Percentiles rank a stretch among this genome's conserved stretches.
These are phyloP conservation scores for Celoporthe dispersa DNA, from an alignment of 2,329 filamentous ascomycete genomes.

Conservation along the genomic window DNA sequence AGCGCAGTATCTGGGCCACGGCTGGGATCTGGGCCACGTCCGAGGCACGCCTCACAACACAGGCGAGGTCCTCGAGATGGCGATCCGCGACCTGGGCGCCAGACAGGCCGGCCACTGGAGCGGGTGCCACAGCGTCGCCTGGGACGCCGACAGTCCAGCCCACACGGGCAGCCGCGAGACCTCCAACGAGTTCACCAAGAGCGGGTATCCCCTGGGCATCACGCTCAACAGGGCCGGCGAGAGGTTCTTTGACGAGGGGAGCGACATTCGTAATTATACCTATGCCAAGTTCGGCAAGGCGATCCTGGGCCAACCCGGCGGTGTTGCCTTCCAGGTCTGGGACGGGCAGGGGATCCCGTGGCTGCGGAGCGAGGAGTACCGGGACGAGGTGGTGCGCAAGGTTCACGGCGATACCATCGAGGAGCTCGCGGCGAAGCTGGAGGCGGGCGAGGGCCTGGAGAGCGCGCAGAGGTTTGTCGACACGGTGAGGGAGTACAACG, in stretches of 20 bases:
- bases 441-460: conserved; percentile 49
- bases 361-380: conserved; percentile 66
- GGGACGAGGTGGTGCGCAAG: conserved; percentile 58
- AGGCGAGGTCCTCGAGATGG: conserved; percentile 60
- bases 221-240: conserved; percentile 64
- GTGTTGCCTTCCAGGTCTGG: conserved; percentile 68
- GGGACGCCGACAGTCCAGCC: conserved; percentile 65
- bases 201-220: conserved; percentile 68
- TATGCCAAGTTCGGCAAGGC: conserved; percentile 68
- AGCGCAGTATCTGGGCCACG: conserved; percentile 56
- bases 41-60: conserved; percentile 69
- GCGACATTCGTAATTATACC: conserved; percentile 69
- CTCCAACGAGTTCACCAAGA: conserved; percentile 72
- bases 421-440: conserved; percentile 58
- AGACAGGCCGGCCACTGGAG: conserved; percentile 62
- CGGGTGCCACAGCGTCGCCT: conserved; percentile 67
- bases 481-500: conserved; percentile 61
- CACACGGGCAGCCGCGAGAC: conserved; percentile 59
- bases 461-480: conserved; percentile 51
- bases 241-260: conserved; percentile 69
- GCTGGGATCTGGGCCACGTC: conserved; percentile 66
- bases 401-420: conserved; percentile 56
- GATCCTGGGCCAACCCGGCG: conserved; percentile 62
- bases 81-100: conserved; percentile 55
- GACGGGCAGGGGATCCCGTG: conserved; percentile 56